These are phyloP conservation scores for Fusarium kyushuense DNA, from an alignment of 2,329 filamentous ascomycete species.

Conservation along the genomic window DNA sequence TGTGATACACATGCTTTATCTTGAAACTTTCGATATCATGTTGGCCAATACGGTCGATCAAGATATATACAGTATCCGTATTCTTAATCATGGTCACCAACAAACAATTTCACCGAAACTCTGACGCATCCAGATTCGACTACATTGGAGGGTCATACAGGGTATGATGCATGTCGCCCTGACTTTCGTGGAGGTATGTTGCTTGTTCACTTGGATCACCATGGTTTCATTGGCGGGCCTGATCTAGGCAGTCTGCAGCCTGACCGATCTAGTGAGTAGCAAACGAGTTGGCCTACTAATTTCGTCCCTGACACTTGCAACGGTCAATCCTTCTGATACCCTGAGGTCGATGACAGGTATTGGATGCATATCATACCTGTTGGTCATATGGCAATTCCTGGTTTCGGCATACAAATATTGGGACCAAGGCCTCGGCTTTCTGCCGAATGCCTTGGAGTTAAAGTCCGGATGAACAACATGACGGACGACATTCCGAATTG, in stretches of 20 bases:
- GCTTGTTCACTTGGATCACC: background rate
- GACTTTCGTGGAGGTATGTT: background rate
- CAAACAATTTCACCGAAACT: background rate
- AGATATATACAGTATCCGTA: conserved; percentile 6
- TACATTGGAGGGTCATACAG: background rate
- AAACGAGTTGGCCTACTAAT: no score
- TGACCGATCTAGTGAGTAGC: background rate
- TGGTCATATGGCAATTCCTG: conserved; percentile 27
- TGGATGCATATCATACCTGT: conserved; percentile 4
- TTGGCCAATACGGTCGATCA: conserved; percentile 7
- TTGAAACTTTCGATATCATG: conserved; percentile 9
- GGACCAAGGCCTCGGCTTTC: conserved; percentile 31
- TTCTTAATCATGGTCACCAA: background rate
- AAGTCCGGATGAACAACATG: conserved; percentile 1
- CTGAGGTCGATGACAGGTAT: background rate
- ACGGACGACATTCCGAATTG: conserved; percentile 20
- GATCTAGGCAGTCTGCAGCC: background rate
- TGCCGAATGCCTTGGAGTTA: conserved; percentile 15
- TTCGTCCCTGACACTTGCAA: no score
- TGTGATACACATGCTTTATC: conserved; percentile 21
- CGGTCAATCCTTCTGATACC: no score
- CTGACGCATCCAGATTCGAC: background rate
- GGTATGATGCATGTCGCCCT: background rate
- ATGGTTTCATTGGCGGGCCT: background rate
- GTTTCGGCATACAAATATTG: conserved; percentile 11